Conservation (phyloP, 2,329 filamentous ascomycete species). For the Diaporthe sp. region DNA sequence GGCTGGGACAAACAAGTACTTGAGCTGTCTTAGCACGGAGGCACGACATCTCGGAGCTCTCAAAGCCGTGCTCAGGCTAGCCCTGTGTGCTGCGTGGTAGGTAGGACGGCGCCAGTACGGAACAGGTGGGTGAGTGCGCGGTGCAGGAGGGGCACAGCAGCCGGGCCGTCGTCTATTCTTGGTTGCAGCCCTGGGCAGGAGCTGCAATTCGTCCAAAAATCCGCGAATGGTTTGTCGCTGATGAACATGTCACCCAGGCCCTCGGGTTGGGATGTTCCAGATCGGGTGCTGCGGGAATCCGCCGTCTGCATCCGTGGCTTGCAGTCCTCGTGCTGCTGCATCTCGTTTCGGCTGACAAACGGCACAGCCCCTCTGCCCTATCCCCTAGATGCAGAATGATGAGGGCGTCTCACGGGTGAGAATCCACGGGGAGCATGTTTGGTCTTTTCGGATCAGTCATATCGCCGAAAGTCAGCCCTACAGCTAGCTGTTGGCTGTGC, state of each 20-base stretch:
- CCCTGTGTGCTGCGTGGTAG: background rate
- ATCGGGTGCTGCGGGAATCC: conserved; percentile 38
- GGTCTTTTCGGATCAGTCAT: conserved; percentile 9
- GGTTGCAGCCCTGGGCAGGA: conserved; percentile 22
- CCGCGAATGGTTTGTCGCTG: conserved; percentile 37
- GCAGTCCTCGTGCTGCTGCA: conserved; percentile 37
- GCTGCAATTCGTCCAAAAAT: conserved; percentile 35
- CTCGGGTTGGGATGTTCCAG: conserved; percentile 42
- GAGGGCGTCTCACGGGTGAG: conserved; percentile 19
- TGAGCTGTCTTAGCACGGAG: conserved; percentile 11
- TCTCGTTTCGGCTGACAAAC: conserved; percentile 31
- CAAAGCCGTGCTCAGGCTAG: conserved; percentile 28
- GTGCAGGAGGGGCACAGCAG: conserved; percentile 33
- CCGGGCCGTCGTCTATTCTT: conserved; percentile 37
- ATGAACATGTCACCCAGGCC: conserved; percentile 38
- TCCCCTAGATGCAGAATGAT: background rate
- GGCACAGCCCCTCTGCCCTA: conserved; percentile 34
- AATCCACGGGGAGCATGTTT: background rate
- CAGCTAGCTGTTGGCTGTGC: conserved; percentile 19
- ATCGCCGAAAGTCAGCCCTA: conserved; percentile 25
- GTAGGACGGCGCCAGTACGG: conserved; percentile 26
- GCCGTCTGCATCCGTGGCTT: conserved; percentile 34
- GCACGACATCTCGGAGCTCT: conserved; percentile 35
- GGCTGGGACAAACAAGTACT: conserved; percentile 10
- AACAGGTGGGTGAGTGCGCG: background rate